Evolutionary conservation across 1,284 basidiomycete genomes (phyloP).

Genomic region (Pholiota adiposa): DNA sequence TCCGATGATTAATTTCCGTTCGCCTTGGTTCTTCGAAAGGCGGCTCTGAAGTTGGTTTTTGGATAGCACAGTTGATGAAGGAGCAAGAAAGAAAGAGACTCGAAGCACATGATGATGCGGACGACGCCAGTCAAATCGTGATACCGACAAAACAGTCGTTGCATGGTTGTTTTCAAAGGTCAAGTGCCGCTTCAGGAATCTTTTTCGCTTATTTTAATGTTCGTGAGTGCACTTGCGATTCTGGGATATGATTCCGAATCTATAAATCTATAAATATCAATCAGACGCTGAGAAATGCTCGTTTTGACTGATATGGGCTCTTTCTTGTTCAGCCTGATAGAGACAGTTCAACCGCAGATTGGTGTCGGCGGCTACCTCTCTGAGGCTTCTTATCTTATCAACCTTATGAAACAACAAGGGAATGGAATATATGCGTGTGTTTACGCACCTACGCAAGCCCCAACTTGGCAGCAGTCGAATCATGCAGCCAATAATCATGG

Average conservation of each 20-base stretch:
- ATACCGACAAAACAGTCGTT: neutral
- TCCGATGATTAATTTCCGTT: neutral
- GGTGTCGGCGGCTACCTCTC: neutral
- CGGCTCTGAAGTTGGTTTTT: neutral
- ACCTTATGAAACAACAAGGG: neutral
- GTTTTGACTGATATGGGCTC: neutral
- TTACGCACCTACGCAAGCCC: too few species aligned
- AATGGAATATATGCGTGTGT: neutral
- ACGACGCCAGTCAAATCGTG: neutral
- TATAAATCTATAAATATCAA: neutral
- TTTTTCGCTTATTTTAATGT: neutral
- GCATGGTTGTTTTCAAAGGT: neutral
- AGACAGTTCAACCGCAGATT: neutral
- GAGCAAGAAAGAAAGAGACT: neutral
- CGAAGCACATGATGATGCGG: neutral
- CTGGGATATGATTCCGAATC: neutral
- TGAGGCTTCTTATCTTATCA: neutral
- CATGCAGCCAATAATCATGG: too few species aligned
- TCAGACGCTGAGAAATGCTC: neutral
- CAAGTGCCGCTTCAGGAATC: neutral
- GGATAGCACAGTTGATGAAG: neutral
- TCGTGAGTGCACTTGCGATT: neutral
- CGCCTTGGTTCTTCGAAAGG: neutral
- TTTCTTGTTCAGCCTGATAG: neutral
- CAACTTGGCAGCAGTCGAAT: too few species aligned